phyloP scores from a whole-genome alignment of 805 yeast species.

The Sugiyamaella valdiviana region DNA sequence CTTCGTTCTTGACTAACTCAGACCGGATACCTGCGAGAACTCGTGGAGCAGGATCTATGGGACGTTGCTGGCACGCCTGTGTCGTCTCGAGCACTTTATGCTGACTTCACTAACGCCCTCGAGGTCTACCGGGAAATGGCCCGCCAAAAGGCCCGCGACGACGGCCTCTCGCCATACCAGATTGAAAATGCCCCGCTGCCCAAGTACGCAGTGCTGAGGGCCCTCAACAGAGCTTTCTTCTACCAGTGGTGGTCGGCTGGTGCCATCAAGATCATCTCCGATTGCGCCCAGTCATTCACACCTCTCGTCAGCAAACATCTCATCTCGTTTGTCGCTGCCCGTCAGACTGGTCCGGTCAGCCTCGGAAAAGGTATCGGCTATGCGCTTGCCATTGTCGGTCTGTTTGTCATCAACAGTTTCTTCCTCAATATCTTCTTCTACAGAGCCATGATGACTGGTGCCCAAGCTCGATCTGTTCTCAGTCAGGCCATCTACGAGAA shows the following conservation, averaged over 20 bases:
- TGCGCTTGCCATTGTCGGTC: constrained; percentile 58
- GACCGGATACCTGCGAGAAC: constrained; percentile 57
- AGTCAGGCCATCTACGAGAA: constrained; percentile 67
- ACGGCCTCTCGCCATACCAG: constrained; percentile 41
- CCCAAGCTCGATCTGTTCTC: constrained; percentile 60
- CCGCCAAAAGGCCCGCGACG: constrained; percentile 24
- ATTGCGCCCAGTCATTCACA: constrained; percentile 42
- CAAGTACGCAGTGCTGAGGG: constrained; percentile 24
- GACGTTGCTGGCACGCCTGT: constrained; percentile 35
- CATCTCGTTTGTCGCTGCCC: constrained; percentile 55
- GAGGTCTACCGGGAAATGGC: constrained; percentile 27
- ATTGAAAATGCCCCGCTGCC: constrained; percentile 18
- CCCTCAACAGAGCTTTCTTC: constrained; percentile 35
- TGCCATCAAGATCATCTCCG: constrained; percentile 28
- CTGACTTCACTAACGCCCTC: constrained; percentile 31
- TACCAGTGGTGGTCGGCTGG: constrained; percentile 34
- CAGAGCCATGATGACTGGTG: constrained; percentile 56
- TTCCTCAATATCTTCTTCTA: constrained; percentile 60
- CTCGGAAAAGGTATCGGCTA: constrained; percentile 65
- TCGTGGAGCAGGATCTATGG: constrained; percentile 53
- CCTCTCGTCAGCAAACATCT: constrained; percentile 63
- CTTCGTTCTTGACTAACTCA: constrained; percentile 3
- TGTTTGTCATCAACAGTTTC: constrained; percentile 47
- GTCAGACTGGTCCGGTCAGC: constrained; percentile 35
- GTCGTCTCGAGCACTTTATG: constrained; percentile 33